Base-by-base conservation (phyloP, 805 yeast species). In the Candida ortonii region DNA sequence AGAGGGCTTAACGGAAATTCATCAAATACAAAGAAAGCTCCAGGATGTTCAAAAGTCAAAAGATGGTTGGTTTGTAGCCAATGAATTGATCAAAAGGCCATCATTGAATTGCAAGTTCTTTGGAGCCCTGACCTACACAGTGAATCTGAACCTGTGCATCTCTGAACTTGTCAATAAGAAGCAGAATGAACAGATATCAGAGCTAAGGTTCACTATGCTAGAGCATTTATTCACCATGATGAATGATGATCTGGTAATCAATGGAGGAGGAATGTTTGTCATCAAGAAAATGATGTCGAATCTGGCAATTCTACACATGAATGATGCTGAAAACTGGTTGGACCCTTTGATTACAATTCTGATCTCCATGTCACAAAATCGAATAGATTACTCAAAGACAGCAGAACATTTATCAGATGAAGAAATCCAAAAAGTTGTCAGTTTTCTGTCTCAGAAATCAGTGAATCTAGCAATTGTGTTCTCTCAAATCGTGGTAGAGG, bases 61-160 rank as follows among this genome's bases (percentile, higher is more conserved):
- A 0, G 49, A 68, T 30, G 90, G 86, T 1, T 68, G 77, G 62
- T 43, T 46, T 2, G 50, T 86, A 16, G 95, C 89, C 0, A 66
- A 70, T 22, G 46, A 58, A 24, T 63, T 86, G 14, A 60, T 86
- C 6, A 39, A 40, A 29, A 41, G 53, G 2, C 50, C 52, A 3
- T 67, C 73, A 1, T 46, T 62, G 27, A 73, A 72, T 38, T 73
- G 79, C 42, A 76, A 78, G 50, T 86, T 81, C 54, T 80, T 86
- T 50, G 96, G 95, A 0, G 95, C 94, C 0, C 67, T 84, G 38
- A 86, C 95, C 0, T 78, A 76, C 39, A 72, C 86, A 0, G 93
- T 86, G 4, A 65, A 70, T 43, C 57, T 82, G 27, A 76, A 73
- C 39, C 52, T 39, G 8, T 44, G 46, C 27, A 6, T 38, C 1